Evolutionary conservation across 768 basidiomycete genomes (phyloP), one percentile per base, ranked within the genome.

Genomic region (Leccinum truebloodii): DNA sequence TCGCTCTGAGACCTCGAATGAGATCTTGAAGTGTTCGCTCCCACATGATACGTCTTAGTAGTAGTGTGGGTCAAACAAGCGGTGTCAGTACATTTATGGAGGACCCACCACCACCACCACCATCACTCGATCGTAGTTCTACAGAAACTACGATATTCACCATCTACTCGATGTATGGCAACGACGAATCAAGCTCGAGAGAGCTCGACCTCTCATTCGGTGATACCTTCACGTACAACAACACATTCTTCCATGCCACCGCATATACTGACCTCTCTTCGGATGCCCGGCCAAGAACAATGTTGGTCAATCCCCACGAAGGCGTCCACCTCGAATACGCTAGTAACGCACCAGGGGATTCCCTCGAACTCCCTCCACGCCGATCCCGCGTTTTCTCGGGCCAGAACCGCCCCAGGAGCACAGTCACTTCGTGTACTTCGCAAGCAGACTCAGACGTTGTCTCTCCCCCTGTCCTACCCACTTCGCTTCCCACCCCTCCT

Each of bases 11-110:
- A 51, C 95, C 97, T 66, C 96, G 86, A 70, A 97, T 94, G 69
- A 97, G 89, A 77, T 96, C 95, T 70, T 96, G 92, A 9, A 98
- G 83, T 6, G 94, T 96, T 57, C 95, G 84, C 80, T 98, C 95
- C 92, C 94, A 97, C 95, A 97, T 98, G 24, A n/a, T 41, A 41
- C 9, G 30, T 30, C 32, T 34, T 34, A n/a, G 18, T 18, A 18
- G 50, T 61, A 18, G 50, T 61, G 44, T n/a, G 22, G 4, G 12
- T 34, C 32, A 52, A 28, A 28, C 50, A 32, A 41, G 52, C 52
- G n/a, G 51, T 34, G 49, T 41, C 8, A 63, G 52, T 57, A 57
- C 52, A 60, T 74, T 16, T 68, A 80, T 81, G 77, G 78, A 78
- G 60, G 67, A 78, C 2, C 77, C 57, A n/a, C 51, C 75, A n/a